Percentiles rank a stretch among this genome's conserved stretches.
Conservation (phyloP, 2,329 filamentous ascomycete species). For the Colletotrichum sp. region DNA sequence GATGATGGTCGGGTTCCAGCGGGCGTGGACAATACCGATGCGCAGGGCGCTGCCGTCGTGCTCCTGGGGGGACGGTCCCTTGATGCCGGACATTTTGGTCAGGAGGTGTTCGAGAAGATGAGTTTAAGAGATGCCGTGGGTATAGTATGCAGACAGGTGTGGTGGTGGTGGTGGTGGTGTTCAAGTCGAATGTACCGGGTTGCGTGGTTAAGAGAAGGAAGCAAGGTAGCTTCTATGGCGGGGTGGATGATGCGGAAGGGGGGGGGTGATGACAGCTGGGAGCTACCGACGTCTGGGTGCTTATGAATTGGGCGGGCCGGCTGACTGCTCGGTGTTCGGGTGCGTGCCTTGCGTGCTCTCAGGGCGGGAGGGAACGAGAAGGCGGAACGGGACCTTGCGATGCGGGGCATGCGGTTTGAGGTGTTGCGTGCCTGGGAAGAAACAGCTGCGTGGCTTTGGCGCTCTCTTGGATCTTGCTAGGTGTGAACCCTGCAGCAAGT, state of each 20-base stretch:
- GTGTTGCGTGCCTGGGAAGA: slow-evolving; percentile 4
- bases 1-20: slow-evolving; percentile 93
- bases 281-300: background rate
- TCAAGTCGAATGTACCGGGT: background rate
- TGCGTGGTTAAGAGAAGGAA: background rate
- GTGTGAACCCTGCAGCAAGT: slow-evolving; percentile 1
- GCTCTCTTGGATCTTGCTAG: background rate
- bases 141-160: background rate
- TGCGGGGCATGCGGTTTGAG: slow-evolving; percentile 15
- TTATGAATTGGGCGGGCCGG: background rate
- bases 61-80: slow-evolving; percentile 61
- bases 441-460: slow-evolving; percentile 3
- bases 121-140: background rate
- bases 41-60: slow-evolving; percentile 77
- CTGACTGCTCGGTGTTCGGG: background rate
- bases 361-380: background rate
- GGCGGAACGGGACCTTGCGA: slow-evolving; percentile 7
- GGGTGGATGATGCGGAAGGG: background rate
- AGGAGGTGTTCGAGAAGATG: background rate
- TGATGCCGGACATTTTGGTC: slow-evolving; percentile 51
- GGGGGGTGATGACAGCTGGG: background rate
- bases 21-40: slow-evolving; percentile 93
- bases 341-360: background rate
- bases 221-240: background rate
- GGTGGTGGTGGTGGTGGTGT: background rate